A percentile compares a stretch with the other conserved stretches of the same genome.
phyloP scores from a whole-genome alignment of 2,329 filamentous ascomycete genomes.

The Ilyonectria sp. region DNA sequence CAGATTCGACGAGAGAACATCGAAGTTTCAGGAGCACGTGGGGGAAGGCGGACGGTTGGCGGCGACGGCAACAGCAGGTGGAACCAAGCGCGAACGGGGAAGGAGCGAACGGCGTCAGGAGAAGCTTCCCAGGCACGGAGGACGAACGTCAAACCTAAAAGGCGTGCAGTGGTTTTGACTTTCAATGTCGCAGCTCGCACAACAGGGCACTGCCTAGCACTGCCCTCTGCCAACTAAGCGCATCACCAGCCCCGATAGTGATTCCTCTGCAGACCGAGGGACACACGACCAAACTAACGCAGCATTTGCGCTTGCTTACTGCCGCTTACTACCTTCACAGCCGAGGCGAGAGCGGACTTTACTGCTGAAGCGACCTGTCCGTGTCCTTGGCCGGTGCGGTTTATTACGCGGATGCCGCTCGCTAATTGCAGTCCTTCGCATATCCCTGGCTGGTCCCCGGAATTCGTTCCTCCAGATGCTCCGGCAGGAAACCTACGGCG shows the following conservation, averaged over 20 bases:
- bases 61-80: slow-evolving; percentile 17
- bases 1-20: slow-evolving; percentile 32
- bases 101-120: slow-evolving; percentile 21
- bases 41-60: slow-evolving; percentile 10
- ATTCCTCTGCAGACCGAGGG: background rate
- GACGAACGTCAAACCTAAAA: slow-evolving; percentile 22
- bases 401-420: slow-evolving; percentile 18
- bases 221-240: background rate
- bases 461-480: slow-evolving; percentile 6
- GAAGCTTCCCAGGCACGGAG: slow-evolving; percentile 28
- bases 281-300: background rate
- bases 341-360: slow-evolving; percentile 31
- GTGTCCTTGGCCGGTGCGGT: slow-evolving; percentile 11
- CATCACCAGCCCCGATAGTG: background rate
- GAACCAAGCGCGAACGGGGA: slow-evolving; percentile 24
- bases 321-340: slow-evolving; percentile 14
- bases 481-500: no score
- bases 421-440: background rate
- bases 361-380: slow-evolving; percentile 23
- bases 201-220: background rate
- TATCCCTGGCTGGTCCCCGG: slow-evolving; percentile 16
- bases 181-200: background rate
- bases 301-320: slow-evolving; percentile 13
- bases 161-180: background rate
- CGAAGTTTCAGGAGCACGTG: slow-evolving; percentile 18